Conservation (phyloP, 768 basidiomycete species). For the Strobilomyces confusus region DNA sequence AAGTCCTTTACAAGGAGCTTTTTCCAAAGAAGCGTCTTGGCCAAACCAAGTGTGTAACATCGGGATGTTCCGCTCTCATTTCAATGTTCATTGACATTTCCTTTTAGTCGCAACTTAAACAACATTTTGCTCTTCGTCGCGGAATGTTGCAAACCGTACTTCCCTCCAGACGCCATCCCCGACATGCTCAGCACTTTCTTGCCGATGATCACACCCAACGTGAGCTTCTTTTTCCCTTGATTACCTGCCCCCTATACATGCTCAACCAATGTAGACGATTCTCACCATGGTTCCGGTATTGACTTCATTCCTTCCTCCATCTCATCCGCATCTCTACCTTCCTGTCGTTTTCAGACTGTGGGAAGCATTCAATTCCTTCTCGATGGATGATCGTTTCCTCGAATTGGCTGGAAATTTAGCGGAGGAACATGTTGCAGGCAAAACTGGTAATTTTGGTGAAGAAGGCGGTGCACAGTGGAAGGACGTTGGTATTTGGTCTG, state of each 20-base stretch:
- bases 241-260: neutral
- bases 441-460: constrained; percentile 46
- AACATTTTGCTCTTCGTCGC: constrained; percentile 74
- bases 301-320: constrained; percentile 72
- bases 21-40: constrained; percentile 65
- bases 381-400: constrained; percentile 71
- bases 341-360: constrained; percentile 71
- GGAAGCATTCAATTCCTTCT: constrained; percentile 73
- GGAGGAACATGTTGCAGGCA: constrained; percentile 69
- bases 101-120: constrained; percentile 53
- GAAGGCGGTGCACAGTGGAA: constrained; percentile 63
- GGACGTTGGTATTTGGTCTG: constrained; percentile 87
- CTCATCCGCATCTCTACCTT: constrained; percentile 61
- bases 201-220: constrained; percentile 67
- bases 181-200: constrained; percentile 70
- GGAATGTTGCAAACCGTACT: constrained; percentile 70
- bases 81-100: constrained; percentile 9
- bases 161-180: constrained; percentile 57
- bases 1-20: constrained; percentile 64
- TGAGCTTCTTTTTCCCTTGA: constrained; percentile 31
- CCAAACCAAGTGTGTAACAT: constrained; percentile 51
- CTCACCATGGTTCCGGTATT: constrained; percentile 73
- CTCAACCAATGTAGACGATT: constrained; percentile 44
- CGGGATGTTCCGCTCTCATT: neutral
- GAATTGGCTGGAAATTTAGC: constrained; percentile 67